Conservation (phyloP, 495 filamentous ascomycete species). For the Pyrenula aspistea region DNA sequence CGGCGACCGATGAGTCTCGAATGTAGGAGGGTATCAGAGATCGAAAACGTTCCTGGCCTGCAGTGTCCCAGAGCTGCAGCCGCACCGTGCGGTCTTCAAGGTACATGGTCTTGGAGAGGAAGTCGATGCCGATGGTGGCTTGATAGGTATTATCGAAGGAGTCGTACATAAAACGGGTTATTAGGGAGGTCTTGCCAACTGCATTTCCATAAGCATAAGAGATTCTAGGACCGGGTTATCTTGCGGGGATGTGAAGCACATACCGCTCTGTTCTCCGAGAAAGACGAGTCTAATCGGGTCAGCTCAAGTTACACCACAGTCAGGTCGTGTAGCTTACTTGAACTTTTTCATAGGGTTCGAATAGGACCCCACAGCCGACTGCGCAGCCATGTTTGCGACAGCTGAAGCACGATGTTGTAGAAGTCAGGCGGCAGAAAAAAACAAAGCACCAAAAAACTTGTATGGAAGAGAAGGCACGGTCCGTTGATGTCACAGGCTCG, state of each 20-base stretch:
- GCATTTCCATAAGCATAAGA: conserved; percentile 4
- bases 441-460: too few relatives aligned
- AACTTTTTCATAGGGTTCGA: conserved; percentile 99
- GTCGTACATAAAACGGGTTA: conserved; percentile 99
- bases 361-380: conserved; percentile 67
- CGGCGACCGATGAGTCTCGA: conserved; percentile 89
- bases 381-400: conserved; percentile 19
- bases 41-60: conserved; percentile 93
- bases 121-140: conserved; percentile 98
- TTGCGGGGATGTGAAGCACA: conserved; percentile 10
- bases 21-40: conserved; percentile 97
- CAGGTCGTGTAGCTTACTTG: conserved; percentile 51
- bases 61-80: conserved; percentile 96
- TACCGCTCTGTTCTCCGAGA: conserved; percentile 96
- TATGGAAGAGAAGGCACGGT: too few relatives aligned
- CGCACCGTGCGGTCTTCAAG: conserved; percentile 96
- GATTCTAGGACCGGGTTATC: neutral
- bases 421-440: too few relatives aligned
- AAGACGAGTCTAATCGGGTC: conserved; percentile 67
- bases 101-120: conserved; percentile 99
- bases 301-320: conserved; percentile 11
- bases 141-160: conserved; percentile 99
- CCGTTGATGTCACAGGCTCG: too few relatives aligned
- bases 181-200: conserved; percentile 98
- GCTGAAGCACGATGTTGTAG: too few relatives aligned